Evolutionary conservation across 2,329 filamentous ascomycete genomes (phyloP), one percentile per base, ranked within the genome.

Genomic region (Penicillium sp.): DNA sequence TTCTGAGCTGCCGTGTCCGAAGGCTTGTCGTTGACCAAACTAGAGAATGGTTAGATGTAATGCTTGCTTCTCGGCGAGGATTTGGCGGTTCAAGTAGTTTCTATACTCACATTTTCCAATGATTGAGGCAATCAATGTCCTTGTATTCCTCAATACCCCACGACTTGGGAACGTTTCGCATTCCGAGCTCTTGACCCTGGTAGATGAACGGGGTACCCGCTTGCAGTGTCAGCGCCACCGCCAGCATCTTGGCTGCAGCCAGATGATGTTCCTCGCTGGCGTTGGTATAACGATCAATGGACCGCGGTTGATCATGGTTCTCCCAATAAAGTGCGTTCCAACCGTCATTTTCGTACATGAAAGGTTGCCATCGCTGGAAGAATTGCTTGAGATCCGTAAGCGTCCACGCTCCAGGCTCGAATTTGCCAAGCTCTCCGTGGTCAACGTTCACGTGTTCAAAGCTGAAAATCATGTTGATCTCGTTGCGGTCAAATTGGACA

Each of bases 381-480:
- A 77, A 75, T 2, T 66, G 58, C 60, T 81, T 81, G 34, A 83
- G 66, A 45, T 76, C 72, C 6, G 71, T 71, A 9, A 80, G 72
- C 40, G 68, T 68, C 74, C 76, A 81, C 4, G 58, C 62, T 1
- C 66, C 61, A 4, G 64, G 72, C 6, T 70, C 68, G 33, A 77
- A 80, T 47, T 80, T 76, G 58, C 80, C 74, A 65, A 58, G 70
- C 62, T 47, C 45, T 4, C 63, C 79, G 40, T 77, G 72, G 3
- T 79, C 83, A 12, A 84, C 70, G 58, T 84, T 77, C 6, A 86
- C 81, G 9, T 83, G 75, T 54, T 86, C 83, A 60, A 88, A 88
- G 57, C 85, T 80, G 66, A 88, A 87, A 33, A 87, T 83, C 82
- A 87, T 87, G 62, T 79, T 82, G 39, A 87, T 67, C 60, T 86